Base-by-base conservation (phyloP, 169 alveolate genomes). In the Plasmodium berghei region DNA sequence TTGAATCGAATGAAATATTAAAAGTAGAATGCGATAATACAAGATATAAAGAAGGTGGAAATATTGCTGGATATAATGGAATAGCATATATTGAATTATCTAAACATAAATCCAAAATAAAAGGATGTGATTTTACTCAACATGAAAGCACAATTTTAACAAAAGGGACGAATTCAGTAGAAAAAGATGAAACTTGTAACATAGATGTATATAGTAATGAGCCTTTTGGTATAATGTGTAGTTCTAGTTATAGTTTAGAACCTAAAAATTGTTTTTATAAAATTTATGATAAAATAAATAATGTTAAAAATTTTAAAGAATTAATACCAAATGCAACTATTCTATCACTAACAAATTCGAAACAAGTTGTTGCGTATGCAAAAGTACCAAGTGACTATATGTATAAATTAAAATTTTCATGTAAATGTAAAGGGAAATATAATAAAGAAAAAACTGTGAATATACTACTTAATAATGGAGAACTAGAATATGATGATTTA, bases 51-150 rank as follows among this genome's bases (percentile, higher is more conserved):
- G 90, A 83, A 18, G 48, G 26, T 22, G 18, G 12, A 0, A 48
- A 77, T 4, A 16, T 34, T 54, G 67, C 56, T 5, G 90, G 90
- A 5, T 83, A 67, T 62, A 83, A 83, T 9, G 90, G 86, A 12
- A 69, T 83, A 9, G n/a, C 56, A 6, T 85, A 83, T 40, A 16
- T 83, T 1, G 48, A 28, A 0, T 34, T 83, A 22, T 12, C 83
- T 1, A 83, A 16, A 14, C 67, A 45, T 46, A 73, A 67, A 18
- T 1, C 40, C 34, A 83, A 83, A 26, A 62, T 72, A 14, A 69
- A 52, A 16, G 90, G 90, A n/a, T 83, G 90, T 69, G 90, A 83
- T 56, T 83, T 83, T 61, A 45, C 90, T 12, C 8, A 61, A 1
- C 10, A 1, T 1, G 12, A 9, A 56, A 70, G 85, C 46, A 56